Base-by-base conservation (phyloP, 805 yeast species). In the Lipomyces chichibuensis region DNA sequence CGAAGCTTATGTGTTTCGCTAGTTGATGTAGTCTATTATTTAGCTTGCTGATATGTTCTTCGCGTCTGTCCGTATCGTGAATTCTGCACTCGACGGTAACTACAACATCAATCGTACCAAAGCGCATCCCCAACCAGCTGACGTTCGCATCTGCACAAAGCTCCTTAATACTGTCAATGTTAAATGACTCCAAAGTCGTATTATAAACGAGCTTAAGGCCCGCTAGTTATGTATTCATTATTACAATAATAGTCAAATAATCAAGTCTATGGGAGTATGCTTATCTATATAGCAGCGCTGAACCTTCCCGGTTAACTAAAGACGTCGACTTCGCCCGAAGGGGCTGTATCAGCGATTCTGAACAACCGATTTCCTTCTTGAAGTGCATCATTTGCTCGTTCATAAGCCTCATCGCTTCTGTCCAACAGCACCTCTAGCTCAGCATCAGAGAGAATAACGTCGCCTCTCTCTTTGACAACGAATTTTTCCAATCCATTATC, bases 381-480 rank as follows among this genome's bases (percentile, higher is more conserved):
- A 9, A 20, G 59, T 23, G 53, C 59, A 35, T n/a, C n/a, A 5
- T 29, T 49, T 20, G 69, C 64, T 33, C 46, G 57, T 20, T 59
- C 65, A 46, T 63, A 69, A n/a, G 72, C 72, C 32, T 55, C 68
- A 9, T 27, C 33, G 29, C 65, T 64, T 35, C 72, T 58, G 43
- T 69, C 72, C 7, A 69, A 14, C 27, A 69, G 57, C 7, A 37
- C 57, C 17, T 52, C 54, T 14, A 69, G 33, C 52, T 69, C 72
- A 17, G 57, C 65, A 49, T 67, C 71, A 3, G 72, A 59, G 6
- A 69, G 55, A 59, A 69, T 69, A 23, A 60, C 65, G 27, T 69
- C 71, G 5, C 65, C 72, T 23, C 62, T 59, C 33, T 60, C 67
- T 51, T 69, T 65, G 27, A 69, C 62, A 27, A 60, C 63, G 35